phyloP scores from a whole-genome alignment of 768 basidiomycete species.

The Trametes elegans region DNA sequence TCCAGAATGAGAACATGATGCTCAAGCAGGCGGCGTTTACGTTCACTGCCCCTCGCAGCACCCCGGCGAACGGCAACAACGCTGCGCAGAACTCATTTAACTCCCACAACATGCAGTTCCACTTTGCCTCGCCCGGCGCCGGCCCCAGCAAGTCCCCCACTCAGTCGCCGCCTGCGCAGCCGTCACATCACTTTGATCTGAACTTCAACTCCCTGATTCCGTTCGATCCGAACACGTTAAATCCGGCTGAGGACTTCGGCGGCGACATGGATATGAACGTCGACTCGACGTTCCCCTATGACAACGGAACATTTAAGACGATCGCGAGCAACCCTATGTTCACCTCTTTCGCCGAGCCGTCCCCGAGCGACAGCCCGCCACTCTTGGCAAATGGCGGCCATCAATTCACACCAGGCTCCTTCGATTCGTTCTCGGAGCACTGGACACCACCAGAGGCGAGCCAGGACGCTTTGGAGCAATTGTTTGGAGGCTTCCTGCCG shows the following conservation, averaged over 20 bases:
- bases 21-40: slow-evolving; percentile 85
- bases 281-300: slow-evolving; percentile 48
- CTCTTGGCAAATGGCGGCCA: slow-evolving; percentile 17
- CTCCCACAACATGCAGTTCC: slow-evolving; percentile 15
- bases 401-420: slow-evolving; percentile 14
- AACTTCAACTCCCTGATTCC: slow-evolving; percentile 62
- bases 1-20: slow-evolving; percentile 84
- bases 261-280: slow-evolving; percentile 58
- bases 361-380: slow-evolving; percentile 23
- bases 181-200: slow-evolving; percentile 9
- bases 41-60: slow-evolving; percentile 64
- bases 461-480: slow-evolving; percentile 41
- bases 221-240: slow-evolving; percentile 70
- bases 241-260: slow-evolving; percentile 60
- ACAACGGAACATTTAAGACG: slow-evolving; percentile 65
- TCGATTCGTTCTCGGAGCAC: slow-evolving; percentile 25
- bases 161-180: slow-evolving; percentile 13
- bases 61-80: slow-evolving; percentile 22
- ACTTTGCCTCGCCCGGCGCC: slow-evolving; percentile 30
- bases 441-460: slow-evolving; percentile 28
- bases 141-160: slow-evolving; percentile 23
- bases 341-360: slow-evolving; percentile 68
- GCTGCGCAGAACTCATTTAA: slow-evolving; percentile 16
- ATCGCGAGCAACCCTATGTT: slow-evolving; percentile 83
- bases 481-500: slow-evolving; percentile 42